A percentile compares a stretch with the other conserved stretches of the same genome.
These are phyloP conservation scores for Tylopilus balloui DNA, from an alignment of 768 basidiomycete genomes.

Conservation along the genomic window DNA sequence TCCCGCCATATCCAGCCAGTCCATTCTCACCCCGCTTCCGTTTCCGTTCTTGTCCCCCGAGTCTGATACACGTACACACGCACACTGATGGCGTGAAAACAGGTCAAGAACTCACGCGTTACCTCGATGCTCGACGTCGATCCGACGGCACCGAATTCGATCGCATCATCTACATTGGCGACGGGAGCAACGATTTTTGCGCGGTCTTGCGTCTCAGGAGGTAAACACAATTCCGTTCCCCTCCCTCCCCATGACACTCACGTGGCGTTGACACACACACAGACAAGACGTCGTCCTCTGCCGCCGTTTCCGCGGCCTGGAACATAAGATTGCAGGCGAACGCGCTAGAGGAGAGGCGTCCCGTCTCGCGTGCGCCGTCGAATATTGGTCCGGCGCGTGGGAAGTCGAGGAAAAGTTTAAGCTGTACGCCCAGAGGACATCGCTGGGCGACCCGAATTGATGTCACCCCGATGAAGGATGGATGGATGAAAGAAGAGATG, in stretches of 20 bases:
- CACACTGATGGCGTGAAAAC: background rate
- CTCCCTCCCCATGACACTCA: background rate
- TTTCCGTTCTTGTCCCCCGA: background rate
- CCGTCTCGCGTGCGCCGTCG: constrained; percentile 68
- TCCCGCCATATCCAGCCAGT: too few species aligned
- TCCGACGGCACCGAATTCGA: constrained; percentile 46
- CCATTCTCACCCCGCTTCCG: too few species aligned
- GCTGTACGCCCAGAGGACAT: constrained; percentile 4
- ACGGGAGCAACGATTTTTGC: constrained; percentile 95
- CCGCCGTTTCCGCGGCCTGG: constrained; percentile 71
- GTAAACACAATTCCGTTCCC: constrained; percentile 39
- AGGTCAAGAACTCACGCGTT: constrained; percentile 93
- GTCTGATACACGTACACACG: background rate
- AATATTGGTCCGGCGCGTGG: constrained; percentile 94
- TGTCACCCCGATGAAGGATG: too few species aligned
- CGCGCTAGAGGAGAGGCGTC: constrained; percentile 39
- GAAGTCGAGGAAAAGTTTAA: constrained; percentile 85
- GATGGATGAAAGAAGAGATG: too few species aligned
- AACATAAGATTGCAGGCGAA: constrained; percentile 72
- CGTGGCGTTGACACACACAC: background rate
- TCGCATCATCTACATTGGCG: constrained; percentile 85
- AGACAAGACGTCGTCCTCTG: constrained; percentile 86
- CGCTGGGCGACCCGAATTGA: constrained; percentile 2
- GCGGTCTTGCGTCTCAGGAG: constrained; percentile 77
- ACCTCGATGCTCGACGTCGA: constrained; percentile 42